Evolutionary conservation across 257 asterid genomes (phyloP), one percentile per base, ranked within the genome.

Genomic region (Solanum corneliomulleri): DNA sequence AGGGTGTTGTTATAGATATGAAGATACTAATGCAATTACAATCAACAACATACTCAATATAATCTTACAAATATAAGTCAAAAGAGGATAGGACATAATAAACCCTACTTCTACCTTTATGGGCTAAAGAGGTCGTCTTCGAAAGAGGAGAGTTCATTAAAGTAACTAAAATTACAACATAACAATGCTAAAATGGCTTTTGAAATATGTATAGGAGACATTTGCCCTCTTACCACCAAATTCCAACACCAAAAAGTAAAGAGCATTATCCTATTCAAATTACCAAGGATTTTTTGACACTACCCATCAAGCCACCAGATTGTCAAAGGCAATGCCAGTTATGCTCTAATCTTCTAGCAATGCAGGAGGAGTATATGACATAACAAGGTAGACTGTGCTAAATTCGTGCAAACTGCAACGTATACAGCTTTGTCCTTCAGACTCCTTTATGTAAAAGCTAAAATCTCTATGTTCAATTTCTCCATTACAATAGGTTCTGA

Each of bases 401-500:
- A 85, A 93, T 41, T 89, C 91, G 62, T 96, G 98, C 86, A 90
- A 88, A 84, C 45, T 66, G 91, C 96, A 93, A 78, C 77, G 87
- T 20, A 81, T 87, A 6, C 85, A 74, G 16, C n/a, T 88, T 11
- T 90, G 90, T 66, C 85, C 94, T 87, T 88, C 87, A n/a, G 86
- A 72, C 60, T 88, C 94, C 82, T 88, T 80, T n/a, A 87, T 87
- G n/a, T 94, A 92, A 84, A 88, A 72, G 76, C 90, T 85, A 88
- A 85, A 84, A 72, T 89, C 84, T 52, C 89, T 93, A 21, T 93
- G 94, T 33, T 87, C 92, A 56, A 96, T 94, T 90, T 94, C 97
- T 82, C 98, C 98, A 27, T 90, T 88, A 33, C 97, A 95, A 58
- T 92, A 94, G 68, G 94, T 94, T 76, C 98, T 29, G 29, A 29